Base-by-base conservation (phyloP, 495 filamentous ascomycete genomes). In the Penicillium soppii region DNA sequence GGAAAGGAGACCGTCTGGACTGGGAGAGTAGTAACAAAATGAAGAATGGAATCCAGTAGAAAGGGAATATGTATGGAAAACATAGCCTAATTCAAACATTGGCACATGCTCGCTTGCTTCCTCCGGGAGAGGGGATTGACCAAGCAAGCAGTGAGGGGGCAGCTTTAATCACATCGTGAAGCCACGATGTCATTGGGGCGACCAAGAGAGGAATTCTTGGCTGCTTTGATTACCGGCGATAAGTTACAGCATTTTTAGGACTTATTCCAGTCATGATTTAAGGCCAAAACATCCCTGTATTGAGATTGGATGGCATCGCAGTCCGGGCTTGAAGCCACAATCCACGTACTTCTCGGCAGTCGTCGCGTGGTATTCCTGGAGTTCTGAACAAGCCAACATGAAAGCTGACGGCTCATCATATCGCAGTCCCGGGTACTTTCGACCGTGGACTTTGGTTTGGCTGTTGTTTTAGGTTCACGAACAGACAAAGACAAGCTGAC, bases 161-260 rank as follows among this genome's bases (percentile, higher is more conserved):
- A 33, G 23, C 20, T 22, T 21, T 52, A 40, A 43, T 58, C 40
- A 37, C 32, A 30, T 42, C 26, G 20, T 41, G 48, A 21, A 32
- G 23, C 38, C 25, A 53, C 30, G 30, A 50, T 54, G 20, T 59
- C 50, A 63, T 63, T 57, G 60, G 57, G 52, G 56, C 39, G 46
- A 27, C 8, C 22, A 19, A 27, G 12, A 30, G 15, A 16, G 44
- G 22, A 17, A 50, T 54, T 39, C 60, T 57, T 57, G 60, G 57
- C 60, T 54, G 39, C 13, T 57, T 21, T 42, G 20, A 38, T 40
- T 50, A 16, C 22, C 37, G 12, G 19, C 22, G 46, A 45, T 30
- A 52, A 37, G 40, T 50, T 49, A 22, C 43, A 40, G 52, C 23
- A 23, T 50, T 48, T 25, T 23, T 38, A 39, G 50, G 49, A 43